Percentiles rank a stretch among this genome's conserved stretches.
Conservation (phyloP, 352 stramenopile species). For the Elongisporangium anandrum region DNA sequence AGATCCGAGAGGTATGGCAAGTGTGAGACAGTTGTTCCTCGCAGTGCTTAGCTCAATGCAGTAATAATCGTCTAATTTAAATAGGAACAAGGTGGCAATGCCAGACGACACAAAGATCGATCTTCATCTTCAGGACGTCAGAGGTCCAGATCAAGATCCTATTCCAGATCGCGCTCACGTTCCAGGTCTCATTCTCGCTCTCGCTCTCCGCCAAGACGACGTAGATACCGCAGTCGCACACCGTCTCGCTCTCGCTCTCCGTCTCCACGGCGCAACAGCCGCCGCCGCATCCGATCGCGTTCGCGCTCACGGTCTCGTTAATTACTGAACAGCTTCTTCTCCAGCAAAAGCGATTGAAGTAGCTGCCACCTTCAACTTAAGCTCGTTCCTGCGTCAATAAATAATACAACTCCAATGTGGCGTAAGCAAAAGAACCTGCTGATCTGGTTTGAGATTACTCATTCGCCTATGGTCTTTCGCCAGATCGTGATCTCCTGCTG, state of each 20-base stretch:
- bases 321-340: slow-evolving; percentile 3
- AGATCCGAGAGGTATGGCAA: slow-evolving; percentile 26
- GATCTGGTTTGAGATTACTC: neutral
- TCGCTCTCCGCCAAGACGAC: slow-evolving; percentile 15
- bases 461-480: slow-evolving; percentile 58
- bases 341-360: slow-evolving; percentile 5
- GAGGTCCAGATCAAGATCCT: slow-evolving; percentile 4
- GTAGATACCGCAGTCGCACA: slow-evolving; percentile 19
- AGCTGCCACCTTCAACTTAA: no score
- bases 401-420: neutral
- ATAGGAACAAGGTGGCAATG: slow-evolving; percentile 7
- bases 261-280: slow-evolving; percentile 17
- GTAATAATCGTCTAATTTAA: no score
- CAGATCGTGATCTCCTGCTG: slow-evolving; percentile 98
- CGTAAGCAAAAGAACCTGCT: neutral
- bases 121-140: slow-evolving; percentile 15
- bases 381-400: neutral
- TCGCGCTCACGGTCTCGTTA: slow-evolving; percentile 25
- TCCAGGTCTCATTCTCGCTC: slow-evolving; percentile 19
- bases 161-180: slow-evolving; percentile 1
- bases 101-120: slow-evolving; percentile 10
- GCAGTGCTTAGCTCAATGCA: neutral
- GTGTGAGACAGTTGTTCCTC: neutral
- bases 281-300: slow-evolving; percentile 18
- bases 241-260: slow-evolving; percentile 27